Percentiles rank a stretch among this genome's conserved stretches.
Conservation (phyloP, 2,329 filamentous ascomycete genomes). For the Diplocarpon mali region DNA sequence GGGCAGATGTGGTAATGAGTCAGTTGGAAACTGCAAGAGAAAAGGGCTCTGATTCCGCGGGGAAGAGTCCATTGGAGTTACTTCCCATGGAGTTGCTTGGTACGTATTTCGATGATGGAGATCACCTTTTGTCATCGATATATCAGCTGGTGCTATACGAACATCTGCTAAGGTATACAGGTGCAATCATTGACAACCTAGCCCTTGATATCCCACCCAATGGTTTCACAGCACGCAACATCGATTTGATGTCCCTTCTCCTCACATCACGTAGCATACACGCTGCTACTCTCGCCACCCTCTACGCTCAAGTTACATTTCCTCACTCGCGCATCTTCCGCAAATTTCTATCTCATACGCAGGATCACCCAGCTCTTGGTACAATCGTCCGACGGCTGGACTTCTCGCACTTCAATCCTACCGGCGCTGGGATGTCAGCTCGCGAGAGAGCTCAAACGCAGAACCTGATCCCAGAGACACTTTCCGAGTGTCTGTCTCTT, state of each 20-base stretch:
- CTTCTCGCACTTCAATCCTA: conserved; percentile 78
- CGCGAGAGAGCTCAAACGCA: conserved; percentile 64
- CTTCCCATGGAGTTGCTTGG: conserved; percentile 61
- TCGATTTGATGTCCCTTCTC: conserved; percentile 65
- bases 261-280: conserved; percentile 67
- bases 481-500: conserved; percentile 59
- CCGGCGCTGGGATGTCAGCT: conserved; percentile 63
- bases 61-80: conserved; percentile 25
- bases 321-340: conserved; percentile 75
- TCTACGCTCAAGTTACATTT: conserved; percentile 72
- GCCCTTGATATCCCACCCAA: conserved; percentile 66
- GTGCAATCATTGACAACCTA: conserved; percentile 62
- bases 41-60: conserved; percentile 29
- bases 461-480: conserved; percentile 64
- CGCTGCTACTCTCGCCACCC: conserved; percentile 58
- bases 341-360: conserved; percentile 64
- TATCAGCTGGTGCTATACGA: conserved; percentile 7
- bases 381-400: conserved; percentile 69
- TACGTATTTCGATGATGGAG: conserved; percentile 33
- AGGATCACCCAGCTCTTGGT: conserved; percentile 55
- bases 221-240: conserved; percentile 63
- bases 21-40: conserved; percentile 3
- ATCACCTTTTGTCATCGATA: neutral
- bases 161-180: conserved; percentile 31
- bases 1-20: neutral